Conservation (phyloP, 192 early-diverging fungal species). For the Backusella tarrabulga region DNA sequence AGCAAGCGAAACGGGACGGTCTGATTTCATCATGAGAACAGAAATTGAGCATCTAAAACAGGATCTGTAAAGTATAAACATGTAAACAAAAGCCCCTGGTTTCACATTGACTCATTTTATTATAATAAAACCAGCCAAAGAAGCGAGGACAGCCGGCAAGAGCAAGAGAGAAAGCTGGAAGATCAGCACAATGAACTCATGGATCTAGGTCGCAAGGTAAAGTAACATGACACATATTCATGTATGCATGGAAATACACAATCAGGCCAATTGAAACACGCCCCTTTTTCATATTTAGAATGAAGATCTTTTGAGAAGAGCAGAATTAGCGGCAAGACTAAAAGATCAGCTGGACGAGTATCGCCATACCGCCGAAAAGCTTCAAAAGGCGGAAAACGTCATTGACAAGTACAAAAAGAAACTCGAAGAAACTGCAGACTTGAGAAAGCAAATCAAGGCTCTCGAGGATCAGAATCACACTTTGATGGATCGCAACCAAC, state of each 20-base stretch:
- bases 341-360: slow-evolving; percentile 94
- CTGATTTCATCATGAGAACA: slow-evolving; percentile 79
- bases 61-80: slow-evolving; percentile 63
- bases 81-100: background rate
- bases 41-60: slow-evolving; percentile 87
- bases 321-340: slow-evolving; percentile 69
- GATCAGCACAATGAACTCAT: slow-evolving; percentile 61
- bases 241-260: background rate
- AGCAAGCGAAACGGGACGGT: slow-evolving; percentile 71
- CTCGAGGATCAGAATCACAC: slow-evolving; percentile 77
- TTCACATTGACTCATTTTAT: background rate
- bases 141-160: slow-evolving; percentile 74
- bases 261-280: background rate
- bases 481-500: slow-evolving; percentile 66
- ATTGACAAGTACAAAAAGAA: slow-evolving; percentile 98
- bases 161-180: slow-evolving; percentile 60
- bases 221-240: background rate
- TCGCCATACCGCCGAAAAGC: slow-evolving; percentile 84
- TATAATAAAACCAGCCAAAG: slow-evolving; percentile 52
- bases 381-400: slow-evolving; percentile 91
- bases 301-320: slow-evolving; percentile 56
- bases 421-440: slow-evolving; percentile 82
- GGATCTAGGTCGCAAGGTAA: slow-evolving; percentile 64
- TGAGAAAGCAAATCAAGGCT: slow-evolving; percentile 75
- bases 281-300: slow-evolving; percentile 19